Evolutionary conservation across 2,329 filamentous ascomycete species (phyloP).

Genomic region (Endocalyx cinctus): DNA sequence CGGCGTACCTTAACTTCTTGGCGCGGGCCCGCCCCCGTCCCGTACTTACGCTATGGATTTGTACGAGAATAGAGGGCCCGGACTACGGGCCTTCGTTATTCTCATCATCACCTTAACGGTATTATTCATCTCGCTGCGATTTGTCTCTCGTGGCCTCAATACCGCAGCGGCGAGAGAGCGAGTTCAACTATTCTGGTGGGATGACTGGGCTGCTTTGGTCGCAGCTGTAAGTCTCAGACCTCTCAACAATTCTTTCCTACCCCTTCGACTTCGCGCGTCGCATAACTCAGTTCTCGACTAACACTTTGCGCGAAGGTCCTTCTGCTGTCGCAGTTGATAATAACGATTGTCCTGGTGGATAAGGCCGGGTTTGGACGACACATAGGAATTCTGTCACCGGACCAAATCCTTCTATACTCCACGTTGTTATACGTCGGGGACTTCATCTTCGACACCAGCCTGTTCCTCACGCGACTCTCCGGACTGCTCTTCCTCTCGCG

Average conservation of each 20-base stretch:
- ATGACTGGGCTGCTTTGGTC: conserved; percentile 4
- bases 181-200: conserved; percentile 1
- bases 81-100: conserved; percentile 2
- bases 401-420: not conserved
- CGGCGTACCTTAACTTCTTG: no score
- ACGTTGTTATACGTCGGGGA: conserved; percentile 2
- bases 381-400: not conserved
- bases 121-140: not conserved
- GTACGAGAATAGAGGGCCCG: conserved; percentile 3
- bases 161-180: not conserved
- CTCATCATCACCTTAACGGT: conserved; percentile 1
- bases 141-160: conserved; percentile 3
- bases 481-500: conserved; percentile 6
- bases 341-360: conserved; percentile 1
- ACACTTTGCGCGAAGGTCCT: not conserved
- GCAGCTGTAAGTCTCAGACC: conserved; percentile 4
- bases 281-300: no score
- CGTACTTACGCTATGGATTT: no score
- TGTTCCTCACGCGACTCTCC: conserved; percentile 4
- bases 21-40: no score
- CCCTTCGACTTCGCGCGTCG: not conserved
- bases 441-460: conserved; percentile 3
- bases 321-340: not conserved
- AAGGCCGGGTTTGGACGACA: conserved; percentile 6
- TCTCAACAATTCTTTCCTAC: no score